These are phyloP conservation scores for Pseudogymnoascus sp. DNA, from an alignment of 2,329 filamentous ascomycete species.

Conservation along the genomic window DNA sequence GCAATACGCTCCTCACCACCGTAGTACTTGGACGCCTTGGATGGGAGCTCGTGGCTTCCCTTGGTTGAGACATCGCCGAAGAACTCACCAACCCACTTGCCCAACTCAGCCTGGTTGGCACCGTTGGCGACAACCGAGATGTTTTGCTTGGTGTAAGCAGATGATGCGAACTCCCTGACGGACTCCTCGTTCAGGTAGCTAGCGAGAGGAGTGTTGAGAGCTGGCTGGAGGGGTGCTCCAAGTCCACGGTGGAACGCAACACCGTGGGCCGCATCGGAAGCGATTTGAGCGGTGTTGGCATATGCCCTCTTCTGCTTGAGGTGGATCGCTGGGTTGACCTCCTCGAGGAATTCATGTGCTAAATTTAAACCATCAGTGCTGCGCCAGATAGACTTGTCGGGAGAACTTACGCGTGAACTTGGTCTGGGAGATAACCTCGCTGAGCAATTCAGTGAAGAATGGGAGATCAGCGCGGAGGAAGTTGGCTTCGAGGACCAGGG, in stretches of 20 bases:
- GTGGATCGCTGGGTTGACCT: slow-evolving; percentile 70
- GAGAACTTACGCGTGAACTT: slow-evolving; percentile 66
- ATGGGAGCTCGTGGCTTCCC: slow-evolving; percentile 48
- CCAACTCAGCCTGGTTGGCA: slow-evolving; percentile 65
- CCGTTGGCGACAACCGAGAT: slow-evolving; percentile 89
- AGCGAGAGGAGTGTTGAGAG: slow-evolving; percentile 61
- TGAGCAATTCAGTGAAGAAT: slow-evolving; percentile 93
- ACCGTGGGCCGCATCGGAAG: slow-evolving; percentile 77
- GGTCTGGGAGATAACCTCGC: slow-evolving; percentile 81
- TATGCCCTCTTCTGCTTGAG: slow-evolving; percentile 69
- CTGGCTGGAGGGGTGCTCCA: slow-evolving; percentile 68
- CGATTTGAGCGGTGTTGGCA: slow-evolving; percentile 56
- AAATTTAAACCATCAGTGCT: slow-evolving; percentile 14
- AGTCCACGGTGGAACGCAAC: slow-evolving; percentile 92
- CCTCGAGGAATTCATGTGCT: slow-evolving; percentile 89
- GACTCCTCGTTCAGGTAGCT: slow-evolving; percentile 74
- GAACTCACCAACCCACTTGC: slow-evolving; percentile 90
- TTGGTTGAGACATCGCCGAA: slow-evolving; percentile 62
- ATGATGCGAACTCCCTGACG: slow-evolving; percentile 67
- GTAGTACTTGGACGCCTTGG: slow-evolving; percentile 72
- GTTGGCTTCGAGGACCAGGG: slow-evolving; percentile 83
- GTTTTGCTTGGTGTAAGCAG: slow-evolving; percentile 82
- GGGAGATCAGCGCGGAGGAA: slow-evolving; percentile 94
- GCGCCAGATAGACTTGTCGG: slow-evolving; percentile 13
- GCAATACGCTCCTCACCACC: slow-evolving; percentile 90